Percentiles rank a stretch among this genome's conserved stretches.
phyloP scores from a whole-genome alignment of 768 basidiomycete species.

The Sporobolomyces pararoseus region DNA sequence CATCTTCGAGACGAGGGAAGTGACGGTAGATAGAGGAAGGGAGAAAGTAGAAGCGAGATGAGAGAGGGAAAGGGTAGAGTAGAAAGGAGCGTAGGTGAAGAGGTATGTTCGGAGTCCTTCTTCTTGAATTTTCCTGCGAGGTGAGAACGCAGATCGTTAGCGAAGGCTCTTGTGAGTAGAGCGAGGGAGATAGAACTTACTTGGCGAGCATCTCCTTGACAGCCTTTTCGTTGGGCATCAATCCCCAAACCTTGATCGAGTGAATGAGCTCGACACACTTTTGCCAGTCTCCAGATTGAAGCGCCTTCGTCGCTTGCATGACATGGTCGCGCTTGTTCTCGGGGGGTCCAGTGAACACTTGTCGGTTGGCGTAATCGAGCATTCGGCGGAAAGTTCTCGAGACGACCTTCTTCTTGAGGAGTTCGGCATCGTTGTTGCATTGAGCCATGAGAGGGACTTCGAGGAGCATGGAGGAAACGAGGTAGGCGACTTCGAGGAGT shows the following conservation, averaged over 20 bases:
- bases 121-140: conserved; percentile 88
- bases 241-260: conserved; percentile 94
- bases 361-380: conserved; percentile 92
- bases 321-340: conserved; percentile 98
- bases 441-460: conserved; percentile 87
- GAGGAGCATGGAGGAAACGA: conserved; percentile 97
- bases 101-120: conserved; percentile 94
- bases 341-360: conserved; percentile 75
- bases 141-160: neutral
- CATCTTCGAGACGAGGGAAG: conserved; percentile 93
- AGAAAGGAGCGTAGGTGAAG: conserved; percentile 94
- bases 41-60: conserved; percentile 84
- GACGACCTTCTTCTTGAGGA: conserved; percentile 83
- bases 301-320: conserved; percentile 95
- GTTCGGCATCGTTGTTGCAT: conserved; percentile 81
- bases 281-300: conserved; percentile 97
- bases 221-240: conserved; percentile 80
- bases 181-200: conserved; percentile 53
- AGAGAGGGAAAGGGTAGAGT: conserved; percentile 81
- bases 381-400: conserved; percentile 95
- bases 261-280: conserved; percentile 87
- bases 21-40: conserved; percentile 72
- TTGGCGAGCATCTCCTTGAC: conserved; percentile 94
- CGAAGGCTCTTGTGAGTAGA: neutral
- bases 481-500: conserved; percentile 91